These are phyloP conservation scores for Mimosa bimucronata DNA, from an alignment of 306 rosid species.

Conservation along the genomic window DNA sequence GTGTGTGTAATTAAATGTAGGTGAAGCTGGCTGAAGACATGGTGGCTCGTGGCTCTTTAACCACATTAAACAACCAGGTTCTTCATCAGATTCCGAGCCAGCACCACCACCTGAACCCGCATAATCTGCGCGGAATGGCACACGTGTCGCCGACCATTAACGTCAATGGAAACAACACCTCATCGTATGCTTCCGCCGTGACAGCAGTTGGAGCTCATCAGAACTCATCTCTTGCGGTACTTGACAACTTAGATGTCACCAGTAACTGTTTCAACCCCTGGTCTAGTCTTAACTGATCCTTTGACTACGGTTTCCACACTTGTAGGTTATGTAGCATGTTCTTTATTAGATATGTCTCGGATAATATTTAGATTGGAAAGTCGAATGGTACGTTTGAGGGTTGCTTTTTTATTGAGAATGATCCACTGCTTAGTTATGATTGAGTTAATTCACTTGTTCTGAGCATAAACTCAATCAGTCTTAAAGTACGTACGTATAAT, in stretches of 20 bases:
- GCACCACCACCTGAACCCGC: slow-evolving; percentile 43
- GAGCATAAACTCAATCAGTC: not conserved
- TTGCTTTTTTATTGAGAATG: not conserved
- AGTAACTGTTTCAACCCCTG: slow-evolving; percentile 43
- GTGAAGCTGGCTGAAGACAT: slow-evolving; percentile 94
- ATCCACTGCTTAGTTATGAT: not conserved
- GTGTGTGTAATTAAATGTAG: slow-evolving; percentile 37
- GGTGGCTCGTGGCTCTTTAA: slow-evolving; percentile 78
- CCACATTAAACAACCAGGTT: slow-evolving; percentile 56
- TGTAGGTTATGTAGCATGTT: slow-evolving; percentile 14
- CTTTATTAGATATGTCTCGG: slow-evolving; percentile 14
- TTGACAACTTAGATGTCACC: slow-evolving; percentile 46
- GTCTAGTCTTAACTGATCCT: slow-evolving; percentile 43
- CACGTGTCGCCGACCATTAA: slow-evolving; percentile 68
- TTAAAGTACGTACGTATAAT: not conserved
- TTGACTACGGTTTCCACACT: slow-evolving; percentile 13
- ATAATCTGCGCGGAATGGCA: slow-evolving; percentile 44
- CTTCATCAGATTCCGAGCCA: slow-evolving; percentile 60
- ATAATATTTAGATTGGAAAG: slow-evolving; percentile 1
- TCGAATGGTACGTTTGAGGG: not conserved
- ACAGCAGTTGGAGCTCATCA: slow-evolving; percentile 52
- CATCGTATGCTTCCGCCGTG: slow-evolving; percentile 50
- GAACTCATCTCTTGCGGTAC: slow-evolving; percentile 42
- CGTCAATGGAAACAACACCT: slow-evolving; percentile 55
- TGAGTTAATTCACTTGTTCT: not conserved